Conservation (phyloP, 2,329 filamentous ascomycete genomes). For the Lachnellula hyalina region DNA sequence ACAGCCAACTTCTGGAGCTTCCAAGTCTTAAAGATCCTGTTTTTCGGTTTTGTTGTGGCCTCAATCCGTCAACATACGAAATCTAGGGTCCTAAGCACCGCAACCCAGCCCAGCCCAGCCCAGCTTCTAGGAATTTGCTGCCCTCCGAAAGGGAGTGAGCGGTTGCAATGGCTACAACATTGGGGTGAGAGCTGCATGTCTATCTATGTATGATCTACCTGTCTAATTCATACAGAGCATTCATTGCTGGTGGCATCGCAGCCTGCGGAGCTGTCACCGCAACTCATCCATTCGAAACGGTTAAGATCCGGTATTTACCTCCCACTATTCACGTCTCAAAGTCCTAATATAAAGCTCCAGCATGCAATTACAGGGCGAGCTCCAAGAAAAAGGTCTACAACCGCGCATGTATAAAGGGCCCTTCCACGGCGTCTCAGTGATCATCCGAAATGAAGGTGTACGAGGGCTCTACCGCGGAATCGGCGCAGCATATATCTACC, state of each 20-base stretch:
- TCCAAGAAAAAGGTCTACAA: slow-evolving; percentile 79
- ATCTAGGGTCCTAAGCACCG: slow-evolving; percentile 1
- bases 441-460: slow-evolving; percentile 83
- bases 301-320: slow-evolving; percentile 77
- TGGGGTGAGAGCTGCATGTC: slow-evolving; percentile 36
- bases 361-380: slow-evolving; percentile 92
- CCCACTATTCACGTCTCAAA: slow-evolving; percentile 9
- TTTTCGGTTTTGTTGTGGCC: too few relatives aligned
- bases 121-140: slow-evolving; percentile 7
- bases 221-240: slow-evolving; percentile 51
- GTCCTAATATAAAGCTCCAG: slow-evolving; percentile 39
- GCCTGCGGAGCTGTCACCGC: slow-evolving; percentile 96
- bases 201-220: slow-evolving; percentile 3
- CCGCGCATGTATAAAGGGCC: slow-evolving; percentile 87
- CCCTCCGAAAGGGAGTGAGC: slow-evolving; percentile 18
- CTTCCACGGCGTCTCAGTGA: slow-evolving; percentile 84
- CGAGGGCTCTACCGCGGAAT: slow-evolving; percentile 83
- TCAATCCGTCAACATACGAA: too few relatives aligned
- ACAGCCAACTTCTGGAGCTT: too few relatives aligned
- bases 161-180: slow-evolving; percentile 47
- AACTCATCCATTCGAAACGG: slow-evolving; percentile 96
- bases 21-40: too few relatives aligned
- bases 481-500: slow-evolving; percentile 91
- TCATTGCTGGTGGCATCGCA: slow-evolving; percentile 92
- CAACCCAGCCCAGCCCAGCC: slow-evolving; percentile 15